Percentiles rank a stretch among this genome's conserved stretches.
These are phyloP conservation scores for Hymenoscyphus salicellus DNA, from an alignment of 2,329 filamentous ascomycete species.

Conservation along the genomic window DNA sequence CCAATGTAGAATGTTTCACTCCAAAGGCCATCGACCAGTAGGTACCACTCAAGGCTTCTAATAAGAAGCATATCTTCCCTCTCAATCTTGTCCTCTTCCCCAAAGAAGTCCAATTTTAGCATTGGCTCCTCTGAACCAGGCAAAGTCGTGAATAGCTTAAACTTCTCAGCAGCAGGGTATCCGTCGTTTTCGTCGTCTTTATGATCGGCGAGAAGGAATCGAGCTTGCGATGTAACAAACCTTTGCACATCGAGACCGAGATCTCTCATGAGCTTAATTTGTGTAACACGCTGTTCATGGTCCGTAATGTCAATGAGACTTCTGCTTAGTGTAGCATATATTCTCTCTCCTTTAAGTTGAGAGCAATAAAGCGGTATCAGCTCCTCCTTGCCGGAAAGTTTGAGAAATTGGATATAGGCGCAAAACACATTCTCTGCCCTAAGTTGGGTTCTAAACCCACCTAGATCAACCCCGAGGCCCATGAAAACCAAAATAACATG, in stretches of 20 bases:
- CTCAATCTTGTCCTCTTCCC: slow-evolving; percentile 59
- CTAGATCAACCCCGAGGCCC: slow-evolving; percentile 50
- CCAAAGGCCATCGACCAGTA: slow-evolving; percentile 71
- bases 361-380: slow-evolving; percentile 87
- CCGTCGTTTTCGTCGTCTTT: slow-evolving; percentile 37
- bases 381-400: slow-evolving; percentile 68
- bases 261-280: slow-evolving; percentile 72
- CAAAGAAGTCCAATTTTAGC: slow-evolving; percentile 63
- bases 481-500: slow-evolving; percentile 70
- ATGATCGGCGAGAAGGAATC: slow-evolving; percentile 51
- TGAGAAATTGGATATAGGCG: slow-evolving; percentile 77
- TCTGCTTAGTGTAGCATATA: slow-evolving; percentile 68
- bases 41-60: slow-evolving; percentile 79
- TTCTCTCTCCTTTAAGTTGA: slow-evolving; percentile 62
- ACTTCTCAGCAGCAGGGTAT: slow-evolving; percentile 44
- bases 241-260: slow-evolving; percentile 69
- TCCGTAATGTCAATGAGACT: slow-evolving; percentile 73
- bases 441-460: slow-evolving; percentile 39
- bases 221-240: slow-evolving; percentile 69
- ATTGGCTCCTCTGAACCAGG: slow-evolving; percentile 51
- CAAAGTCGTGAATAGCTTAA: slow-evolving; percentile 48
- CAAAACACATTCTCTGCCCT: slow-evolving; percentile 69
- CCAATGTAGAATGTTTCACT: slow-evolving; percentile 66
- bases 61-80: slow-evolving; percentile 69
- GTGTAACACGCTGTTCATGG: slow-evolving; percentile 59